Base-by-base conservation (phyloP, 1,139 yeast species). In the Ogataea hybrid region DNA sequence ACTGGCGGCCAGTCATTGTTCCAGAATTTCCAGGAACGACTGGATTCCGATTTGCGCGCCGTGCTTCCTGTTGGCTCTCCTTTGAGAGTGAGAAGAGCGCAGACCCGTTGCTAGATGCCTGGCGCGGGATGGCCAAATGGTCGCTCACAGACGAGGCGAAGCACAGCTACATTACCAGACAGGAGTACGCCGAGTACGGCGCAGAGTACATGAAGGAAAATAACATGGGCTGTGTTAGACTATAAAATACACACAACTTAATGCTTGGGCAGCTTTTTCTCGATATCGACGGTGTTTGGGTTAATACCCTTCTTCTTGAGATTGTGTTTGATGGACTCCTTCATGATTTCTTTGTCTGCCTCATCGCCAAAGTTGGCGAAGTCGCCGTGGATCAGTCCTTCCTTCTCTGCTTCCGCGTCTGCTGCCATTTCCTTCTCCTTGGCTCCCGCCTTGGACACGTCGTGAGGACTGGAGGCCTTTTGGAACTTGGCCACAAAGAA, bases 401-500 rank as follows among this genome's bases (percentile, higher is more conserved):
- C 94, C 57, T 81, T 84, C 54, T 75, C 81, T 48, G 79, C 80
- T 64, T 86, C 96, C 37, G 84, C 79, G 67, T 92, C 77, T 12
- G 95, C 95, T 47, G 77, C 67, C 30, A 73, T 70, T 65, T 87
- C 96, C 71, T 87, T 87, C 67, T 87, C 97, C 59, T 75, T 77
- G 33, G 96, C 95, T 54, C 95, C 92, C 6, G 94, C 90, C 69
- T 84, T 86, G 48, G 90, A 81, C 45, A 80, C 77, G 65, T 84
- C 94, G 54, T 81, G 87, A 38, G 90, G 84, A 49, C 95, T 82
- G 46, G 96, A 73, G 2, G 92, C 95, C 51, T 94, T 94, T 68
- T 87, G 81, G 71, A 94, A 87, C 63, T 92, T 92, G 46, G 99
- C 98, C 47, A 94, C 98, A 64, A 73, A 94, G 74, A 94, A 94